A percentile compares a stretch with the other conserved stretches of the same genome.
These are phyloP conservation scores for Bruguiera sexangula DNA, from an alignment of 345 rosid species.

Conservation along the genomic window DNA sequence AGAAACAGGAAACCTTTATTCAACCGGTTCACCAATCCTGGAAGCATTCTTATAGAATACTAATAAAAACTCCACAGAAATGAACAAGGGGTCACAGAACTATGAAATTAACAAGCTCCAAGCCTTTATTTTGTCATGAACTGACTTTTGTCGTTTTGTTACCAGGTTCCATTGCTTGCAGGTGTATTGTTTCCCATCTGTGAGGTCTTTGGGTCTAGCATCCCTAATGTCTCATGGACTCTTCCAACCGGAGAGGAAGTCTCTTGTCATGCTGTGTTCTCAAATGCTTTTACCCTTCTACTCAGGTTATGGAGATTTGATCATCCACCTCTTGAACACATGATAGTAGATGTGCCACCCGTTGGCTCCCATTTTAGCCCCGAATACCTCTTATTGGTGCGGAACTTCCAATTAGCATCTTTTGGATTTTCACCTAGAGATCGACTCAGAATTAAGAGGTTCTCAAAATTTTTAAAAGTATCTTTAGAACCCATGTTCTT, in stretches of 20 bases:
- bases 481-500: slow-evolving; percentile 58
- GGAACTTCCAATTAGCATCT: slow-evolving; percentile 65
- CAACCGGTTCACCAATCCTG: not conserved
- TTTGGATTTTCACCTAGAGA: slow-evolving; percentile 62
- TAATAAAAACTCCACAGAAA: not conserved
- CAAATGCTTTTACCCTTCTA: slow-evolving; percentile 82
- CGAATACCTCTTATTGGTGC: slow-evolving; percentile 71
- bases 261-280: slow-evolving; percentile 74
- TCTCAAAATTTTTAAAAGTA: slow-evolving; percentile 43
- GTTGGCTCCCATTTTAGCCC: slow-evolving; percentile 68
- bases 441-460: slow-evolving; percentile 46
- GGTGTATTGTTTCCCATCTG: slow-evolving; percentile 88
- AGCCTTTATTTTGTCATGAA: slow-evolving; percentile 3
- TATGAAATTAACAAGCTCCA: not conserved
- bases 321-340: slow-evolving; percentile 69
- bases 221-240: slow-evolving; percentile 57
- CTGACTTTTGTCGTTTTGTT: slow-evolving; percentile 17
- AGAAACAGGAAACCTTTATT: not conserved
- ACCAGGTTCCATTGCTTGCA: slow-evolving; percentile 83
- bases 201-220: slow-evolving; percentile 80
- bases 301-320: slow-evolving; percentile 88
- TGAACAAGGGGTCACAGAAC: not conserved
- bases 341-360: slow-evolving; percentile 60
- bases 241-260: slow-evolving; percentile 74
- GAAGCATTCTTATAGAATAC: not conserved